Base-by-base conservation (phyloP, 73 alveolate species). In the Urostyla sp. region DNA sequence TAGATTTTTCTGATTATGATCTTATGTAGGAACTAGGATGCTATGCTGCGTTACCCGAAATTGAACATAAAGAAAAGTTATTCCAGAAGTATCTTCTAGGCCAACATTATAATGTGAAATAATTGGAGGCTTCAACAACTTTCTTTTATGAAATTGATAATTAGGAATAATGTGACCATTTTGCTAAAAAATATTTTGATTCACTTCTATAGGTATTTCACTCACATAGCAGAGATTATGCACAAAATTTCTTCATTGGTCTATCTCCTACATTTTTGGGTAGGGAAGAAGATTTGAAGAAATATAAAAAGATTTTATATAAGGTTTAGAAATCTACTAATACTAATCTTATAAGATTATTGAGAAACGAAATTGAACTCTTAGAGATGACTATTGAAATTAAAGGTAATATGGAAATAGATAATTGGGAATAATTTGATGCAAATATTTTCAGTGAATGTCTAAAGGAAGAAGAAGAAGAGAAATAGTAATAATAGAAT, bases 221-320 rank as follows among this genome's bases (percentile, higher is more conserved):
- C 3, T 44, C n/a, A 5, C 58, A 32, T 7, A 72, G 72, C 60
- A 31, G 85, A 51, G 85, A 81, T 49, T 81, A 81, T 44, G 85
- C 91, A 26, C 53, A 72, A 31, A 23, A 11, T 6, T 81, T 81
- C 67, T 63, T 81, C 67, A 18, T 15, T 0, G 36, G 38, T 54
- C 73, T 81, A 13, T 24, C 77, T 8, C 91, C 91, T 23, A 34
- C 46, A 0, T 66, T 35, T 58, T 49, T 81, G 6, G 91, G 86
- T 26, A 72, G 73, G 37, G 84, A 66, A 48, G 51, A 18, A 24
- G 40, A 67, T 52, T 4, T 45, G 38, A 84, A 80, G 13, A 31
- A 49, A n/a, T 52, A 49, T 16, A 46, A 60, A 27, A n/a, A 44
- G 18, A 63, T 80, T 55, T 51, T 44, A 18, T 58, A 78, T 13